Conservation (phyloP, 139 green algal species). For the Chlorella sp. region DNA sequence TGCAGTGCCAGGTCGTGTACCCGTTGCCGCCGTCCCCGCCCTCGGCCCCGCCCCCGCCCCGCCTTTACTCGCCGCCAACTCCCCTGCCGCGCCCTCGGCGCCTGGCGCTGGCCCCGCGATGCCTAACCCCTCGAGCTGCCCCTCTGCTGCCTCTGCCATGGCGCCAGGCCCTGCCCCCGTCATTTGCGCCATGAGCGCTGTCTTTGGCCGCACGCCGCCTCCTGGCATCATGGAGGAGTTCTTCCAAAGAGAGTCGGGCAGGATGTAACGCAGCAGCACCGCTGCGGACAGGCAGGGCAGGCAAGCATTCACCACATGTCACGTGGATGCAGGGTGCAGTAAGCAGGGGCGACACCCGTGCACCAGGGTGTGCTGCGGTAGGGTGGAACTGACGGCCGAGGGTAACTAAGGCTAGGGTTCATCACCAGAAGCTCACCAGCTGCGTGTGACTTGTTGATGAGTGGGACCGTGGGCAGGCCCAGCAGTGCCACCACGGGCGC, state of each 20-base stretch:
- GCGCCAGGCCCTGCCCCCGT: not conserved
- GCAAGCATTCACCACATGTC: not conserved
- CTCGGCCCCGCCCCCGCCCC: too few relatives aligned
- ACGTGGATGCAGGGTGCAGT: too few relatives aligned
- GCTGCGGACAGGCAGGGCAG: slow-evolving; percentile 11
- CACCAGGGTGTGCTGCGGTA: too few relatives aligned
- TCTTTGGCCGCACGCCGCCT: not conserved
- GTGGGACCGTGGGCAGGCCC: slow-evolving; percentile 23
- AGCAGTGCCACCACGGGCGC: slow-evolving; percentile 26
- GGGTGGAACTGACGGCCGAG: too few relatives aligned
- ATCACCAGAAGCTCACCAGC: too few relatives aligned
- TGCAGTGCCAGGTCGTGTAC: not conserved
- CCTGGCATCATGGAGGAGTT: slow-evolving; percentile 10
- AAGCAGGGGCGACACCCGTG: too few relatives aligned
- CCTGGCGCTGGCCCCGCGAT: not conserved
- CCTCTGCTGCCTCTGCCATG: not conserved
- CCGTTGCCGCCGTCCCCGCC: not conserved
- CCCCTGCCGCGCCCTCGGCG: too few relatives aligned
- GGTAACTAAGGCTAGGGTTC: too few relatives aligned
- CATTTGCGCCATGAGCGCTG: not conserved
- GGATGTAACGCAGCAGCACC: slow-evolving; percentile 34
- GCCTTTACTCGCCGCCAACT: too few relatives aligned
- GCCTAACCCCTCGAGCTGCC: not conserved
- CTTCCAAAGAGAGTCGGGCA: slow-evolving; percentile 39
- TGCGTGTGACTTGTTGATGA: slow-evolving; percentile 33